phyloP scores from a whole-genome alignment of 2,329 filamentous ascomycete species.

The Podosphaera leucotricha region DNA sequence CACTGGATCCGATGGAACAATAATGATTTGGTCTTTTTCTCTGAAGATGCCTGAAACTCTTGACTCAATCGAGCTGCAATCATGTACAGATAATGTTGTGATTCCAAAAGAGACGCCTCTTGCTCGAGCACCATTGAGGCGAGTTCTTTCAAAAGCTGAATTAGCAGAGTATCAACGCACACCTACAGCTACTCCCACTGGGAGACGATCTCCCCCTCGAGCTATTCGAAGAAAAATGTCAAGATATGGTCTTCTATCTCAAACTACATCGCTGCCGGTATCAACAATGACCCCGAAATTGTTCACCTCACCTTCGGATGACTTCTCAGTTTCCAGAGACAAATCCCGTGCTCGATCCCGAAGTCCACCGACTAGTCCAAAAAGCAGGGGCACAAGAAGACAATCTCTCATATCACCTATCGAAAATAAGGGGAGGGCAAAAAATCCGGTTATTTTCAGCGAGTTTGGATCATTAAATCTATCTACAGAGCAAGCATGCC shows the following conservation, averaged over 20 bases:
- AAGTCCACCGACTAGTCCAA: constrained; percentile 13
- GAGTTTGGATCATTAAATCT: constrained; percentile 31
- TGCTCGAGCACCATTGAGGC: constrained; percentile 50
- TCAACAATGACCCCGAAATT: constrained; percentile 9
- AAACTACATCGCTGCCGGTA: constrained; percentile 10
- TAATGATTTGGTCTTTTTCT: constrained; percentile 44
- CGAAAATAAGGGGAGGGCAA: constrained; percentile 23
- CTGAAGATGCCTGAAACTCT: constrained; percentile 6
- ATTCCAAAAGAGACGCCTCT: constrained; percentile 24
- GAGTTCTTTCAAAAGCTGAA: constrained; percentile 70
- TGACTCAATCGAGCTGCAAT: constrained; percentile 6
- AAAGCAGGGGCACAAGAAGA: constrained; percentile 18
- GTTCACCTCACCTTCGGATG: constrained; percentile 12
- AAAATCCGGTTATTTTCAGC: constrained; percentile 20
- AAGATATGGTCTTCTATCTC: constrained; percentile 23
- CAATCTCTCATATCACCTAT: constrained; percentile 29
- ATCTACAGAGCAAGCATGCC: constrained; percentile 40
- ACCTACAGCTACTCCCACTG: constrained; percentile 18
- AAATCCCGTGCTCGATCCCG: constrained; percentile 11
- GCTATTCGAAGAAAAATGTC: constrained; percentile 31
- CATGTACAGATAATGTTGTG: constrained; percentile 13
- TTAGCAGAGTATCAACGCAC: constrained; percentile 52
- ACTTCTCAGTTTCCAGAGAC: constrained; percentile 7
- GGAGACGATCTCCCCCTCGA: constrained; percentile 31
- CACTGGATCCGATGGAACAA: constrained; percentile 55